Evolutionary conservation across 2,329 filamentous ascomycete genomes (phyloP), one percentile per base, ranked within the genome.

Genomic region (Apiospora sp.): DNA sequence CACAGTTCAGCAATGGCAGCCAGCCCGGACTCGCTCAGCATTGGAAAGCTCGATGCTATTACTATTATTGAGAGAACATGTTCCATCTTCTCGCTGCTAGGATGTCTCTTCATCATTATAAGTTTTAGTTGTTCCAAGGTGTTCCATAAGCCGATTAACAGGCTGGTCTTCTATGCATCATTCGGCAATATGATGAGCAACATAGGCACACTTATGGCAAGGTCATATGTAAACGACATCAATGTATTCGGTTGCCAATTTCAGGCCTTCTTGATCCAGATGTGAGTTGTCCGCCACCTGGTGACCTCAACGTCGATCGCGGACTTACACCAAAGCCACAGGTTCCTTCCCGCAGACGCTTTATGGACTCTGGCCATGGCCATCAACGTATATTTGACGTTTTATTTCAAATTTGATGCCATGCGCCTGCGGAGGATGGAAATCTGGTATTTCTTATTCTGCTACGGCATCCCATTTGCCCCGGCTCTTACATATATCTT

Each of bases 71-170:
- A 94, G 81, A 88, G 94, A 68, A 84, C 88, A 22, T 90, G 91
- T 78, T 95, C 93, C 0, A 86, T 91, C 10, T 82, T 95, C 61
- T 96, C 94, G 0, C 81, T 96, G 0, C 70, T 92, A 1, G 93
- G 93, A 72, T 93, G 91, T 61, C 76, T 91, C 44, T 90, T 95
- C 80, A 92, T 95, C 78, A 90, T 96, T 71, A 77, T 85, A 71
- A 95, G 93, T 3, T 96, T 95, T 79, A 83, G 89, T 43, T 81
- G 82, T n/a, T 93, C 92, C 44, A 87, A 86, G 22, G 87, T 87
- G 6, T 96, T 96, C 80, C 92, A 93, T 78, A 96, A 95, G 79
- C 93, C 94, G n/a, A 95, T 96, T 83, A 96, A 96, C 79, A 88
- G 94, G 24, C 87, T 97, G 0, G 91, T 96, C 13, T 96, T 97